These are phyloP conservation scores for Cicer pinnatifidum DNA, from an alignment of 306 rosid genomes.

Conservation along the genomic window DNA sequence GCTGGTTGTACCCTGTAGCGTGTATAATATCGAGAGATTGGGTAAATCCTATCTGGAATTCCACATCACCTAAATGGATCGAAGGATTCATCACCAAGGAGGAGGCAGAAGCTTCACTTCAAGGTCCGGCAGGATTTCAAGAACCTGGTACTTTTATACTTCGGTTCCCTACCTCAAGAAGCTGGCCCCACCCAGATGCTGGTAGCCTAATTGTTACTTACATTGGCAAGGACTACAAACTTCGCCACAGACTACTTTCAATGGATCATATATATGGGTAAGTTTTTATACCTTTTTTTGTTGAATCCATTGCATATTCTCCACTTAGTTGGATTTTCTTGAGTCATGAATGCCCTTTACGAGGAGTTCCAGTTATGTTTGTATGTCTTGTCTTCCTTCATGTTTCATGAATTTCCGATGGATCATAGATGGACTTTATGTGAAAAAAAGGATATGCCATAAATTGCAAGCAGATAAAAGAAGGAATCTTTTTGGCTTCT, in stretches of 20 bases:
- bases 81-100: conserved; percentile 96
- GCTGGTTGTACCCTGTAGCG: conserved; percentile 97
- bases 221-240: conserved; percentile 63
- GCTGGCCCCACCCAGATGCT: conserved; percentile 99
- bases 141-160: conserved; percentile 92
- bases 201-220: conserved; percentile 84
- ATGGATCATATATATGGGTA: conserved; percentile 69
- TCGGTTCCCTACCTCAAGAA: conserved; percentile 91
- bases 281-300: conserved; percentile 35
- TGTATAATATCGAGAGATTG: conserved; percentile 65
- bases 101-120: conserved; percentile 91
- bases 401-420: conserved; percentile 16
- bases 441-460: too few species aligned
- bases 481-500: too few species aligned
- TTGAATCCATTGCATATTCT: conserved; percentile 11
- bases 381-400: background rate
- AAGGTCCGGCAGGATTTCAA: conserved; percentile 78
- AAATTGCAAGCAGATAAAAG: too few species aligned
- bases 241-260: conserved; percentile 80
- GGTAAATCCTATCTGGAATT: conserved; percentile 83
- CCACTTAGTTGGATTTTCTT: background rate
- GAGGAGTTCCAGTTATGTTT: background rate
- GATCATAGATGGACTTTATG: too few species aligned
- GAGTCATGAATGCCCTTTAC: conserved; percentile 22
- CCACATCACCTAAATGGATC: conserved; percentile 86